Evolutionary conservation across 257 asterid genomes (phyloP), one percentile per base, ranked within the genome.

Genomic region (Nicotiana obtusifolia): DNA sequence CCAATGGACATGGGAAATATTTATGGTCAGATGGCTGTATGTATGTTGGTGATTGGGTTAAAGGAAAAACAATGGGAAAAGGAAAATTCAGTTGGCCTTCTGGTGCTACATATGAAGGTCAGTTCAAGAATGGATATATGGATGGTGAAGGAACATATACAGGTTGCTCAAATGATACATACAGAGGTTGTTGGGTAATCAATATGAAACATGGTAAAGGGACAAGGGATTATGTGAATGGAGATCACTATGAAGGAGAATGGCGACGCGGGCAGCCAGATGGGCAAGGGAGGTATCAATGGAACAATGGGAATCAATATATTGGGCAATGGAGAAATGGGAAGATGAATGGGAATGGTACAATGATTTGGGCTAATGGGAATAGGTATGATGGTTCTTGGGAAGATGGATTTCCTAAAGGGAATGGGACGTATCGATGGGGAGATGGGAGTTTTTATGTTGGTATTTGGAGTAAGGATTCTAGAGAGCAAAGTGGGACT

Each of bases 31-130:
- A 93, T 81, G 98, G 98, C 2, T 95, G 97, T 83, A 91, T 95
- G 98, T 93, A 95, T 56, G 92, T 89, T 2, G 98, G 98, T 5
- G 91, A 92, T n/a, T 95, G 98, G 98, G 19, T 10, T n/a, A 83
- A 47, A 65, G 98, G 98, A 35, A 92, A 85, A 84, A 83, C 86
- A 7, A 88, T 67, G 76, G 98, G 97, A 7, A 92, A 86, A 59
- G 98, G 98, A 17, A 91, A 90, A 86, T 95, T 95, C 35, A 90
- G 95, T n/a, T 95, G 98, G 98, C 98, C 98, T 16, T 90, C 91
- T 8, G 98, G 98, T 17, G 97, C 98, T 8, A 91, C 94, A 0
- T 95, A 95, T 76, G 97, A 95, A 84, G 98, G 98, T 1, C 90
- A 91, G 49, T 95, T 93, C 97, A 93, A 89, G 88, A 89, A 87